A percentile compares a stretch with the other conserved stretches of the same genome.
Evolutionary conservation across 352 stramenopile species (phyloP).

Genomic region (Globisporangium solare): DNA sequence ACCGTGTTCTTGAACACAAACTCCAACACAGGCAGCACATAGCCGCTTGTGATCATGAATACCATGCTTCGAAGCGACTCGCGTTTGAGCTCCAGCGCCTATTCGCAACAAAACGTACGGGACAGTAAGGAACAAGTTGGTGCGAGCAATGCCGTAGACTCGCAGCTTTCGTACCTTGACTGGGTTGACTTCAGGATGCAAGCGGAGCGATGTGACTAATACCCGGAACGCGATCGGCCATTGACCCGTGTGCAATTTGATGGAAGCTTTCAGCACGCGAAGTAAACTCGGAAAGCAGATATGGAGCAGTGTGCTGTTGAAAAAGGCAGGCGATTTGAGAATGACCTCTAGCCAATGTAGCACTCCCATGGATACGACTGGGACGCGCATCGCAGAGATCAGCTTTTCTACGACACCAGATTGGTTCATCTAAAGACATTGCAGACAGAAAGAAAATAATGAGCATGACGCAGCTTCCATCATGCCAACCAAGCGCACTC

Average conservation of each 20-base stretch:
- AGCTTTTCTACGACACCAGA: constrained; percentile 79
- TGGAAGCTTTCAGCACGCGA: constrained; percentile 70
- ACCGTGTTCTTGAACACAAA: constrained; percentile 78
- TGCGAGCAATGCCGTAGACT: no score
- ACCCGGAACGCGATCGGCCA: constrained; percentile 83
- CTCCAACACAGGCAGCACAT: constrained; percentile 79
- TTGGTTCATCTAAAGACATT: constrained; percentile 69
- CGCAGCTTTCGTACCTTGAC: constrained; percentile 47
- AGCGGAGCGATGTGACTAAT: constrained; percentile 62
- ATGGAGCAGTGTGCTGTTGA: constrained; percentile 81
- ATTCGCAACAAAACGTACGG: neutral
- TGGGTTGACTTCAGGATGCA: constrained; percentile 78
- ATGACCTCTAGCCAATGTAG: constrained; percentile 82
- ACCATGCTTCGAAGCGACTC: constrained; percentile 84
- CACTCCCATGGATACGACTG: constrained; percentile 84
- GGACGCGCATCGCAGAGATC: constrained; percentile 66
- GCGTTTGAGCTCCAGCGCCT: constrained; percentile 77
- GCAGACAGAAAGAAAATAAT: neutral
- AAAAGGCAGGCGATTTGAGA: constrained; percentile 64
- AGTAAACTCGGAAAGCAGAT: constrained; percentile 84
- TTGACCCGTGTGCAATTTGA: constrained; percentile 69
- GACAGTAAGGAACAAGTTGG: neutral
- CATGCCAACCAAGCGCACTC: constrained; percentile 11
- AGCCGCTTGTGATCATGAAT: constrained; percentile 85
- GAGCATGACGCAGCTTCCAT: neutral